Evolutionary conservation across 192 early-diverging fungal genomes (phyloP).

Genomic region (Coemansia sp.): DNA sequence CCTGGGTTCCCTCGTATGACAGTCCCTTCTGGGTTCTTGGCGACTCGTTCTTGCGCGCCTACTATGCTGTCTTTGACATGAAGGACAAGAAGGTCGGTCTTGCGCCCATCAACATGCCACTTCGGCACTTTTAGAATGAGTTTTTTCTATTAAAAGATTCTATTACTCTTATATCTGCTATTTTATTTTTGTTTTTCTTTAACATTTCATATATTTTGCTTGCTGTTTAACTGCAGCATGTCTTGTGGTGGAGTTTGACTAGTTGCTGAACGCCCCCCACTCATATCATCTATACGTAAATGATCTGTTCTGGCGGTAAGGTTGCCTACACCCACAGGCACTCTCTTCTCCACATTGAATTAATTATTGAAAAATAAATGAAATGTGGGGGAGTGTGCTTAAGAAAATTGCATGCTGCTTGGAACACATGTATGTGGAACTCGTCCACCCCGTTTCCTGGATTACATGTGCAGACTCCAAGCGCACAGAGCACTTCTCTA

Average conservation of each 20-base stretch:
- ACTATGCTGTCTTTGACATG: conserved; percentile 57
- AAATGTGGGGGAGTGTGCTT: neutral
- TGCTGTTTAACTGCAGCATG: too few species aligned
- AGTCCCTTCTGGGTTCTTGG: conserved; percentile 56
- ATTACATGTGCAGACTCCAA: neutral
- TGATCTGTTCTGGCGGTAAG: too few species aligned
- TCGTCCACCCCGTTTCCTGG: neutral
- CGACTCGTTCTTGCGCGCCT: conserved; percentile 52
- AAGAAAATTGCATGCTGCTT: neutral
- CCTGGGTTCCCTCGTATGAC: conserved; percentile 54
- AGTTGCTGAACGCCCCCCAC: too few species aligned
- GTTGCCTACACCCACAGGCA: too few species aligned
- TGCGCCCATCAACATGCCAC: conserved; percentile 54
- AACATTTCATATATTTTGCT: neutral
- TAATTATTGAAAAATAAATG: conserved; percentile 2
- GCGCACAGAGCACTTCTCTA: neutral
- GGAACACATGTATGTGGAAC: neutral
- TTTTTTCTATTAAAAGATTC: neutral
- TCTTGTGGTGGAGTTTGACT: too few species aligned
- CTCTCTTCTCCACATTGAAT: neutral
- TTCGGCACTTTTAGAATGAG: conserved; percentile 28
- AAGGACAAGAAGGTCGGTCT: conserved; percentile 51
- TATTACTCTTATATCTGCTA: neutral
- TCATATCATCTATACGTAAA: too few species aligned
- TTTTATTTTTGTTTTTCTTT: neutral